Conservation (phyloP, 495 filamentous ascomycete genomes). For the Xylaria bambusicola region DNA sequence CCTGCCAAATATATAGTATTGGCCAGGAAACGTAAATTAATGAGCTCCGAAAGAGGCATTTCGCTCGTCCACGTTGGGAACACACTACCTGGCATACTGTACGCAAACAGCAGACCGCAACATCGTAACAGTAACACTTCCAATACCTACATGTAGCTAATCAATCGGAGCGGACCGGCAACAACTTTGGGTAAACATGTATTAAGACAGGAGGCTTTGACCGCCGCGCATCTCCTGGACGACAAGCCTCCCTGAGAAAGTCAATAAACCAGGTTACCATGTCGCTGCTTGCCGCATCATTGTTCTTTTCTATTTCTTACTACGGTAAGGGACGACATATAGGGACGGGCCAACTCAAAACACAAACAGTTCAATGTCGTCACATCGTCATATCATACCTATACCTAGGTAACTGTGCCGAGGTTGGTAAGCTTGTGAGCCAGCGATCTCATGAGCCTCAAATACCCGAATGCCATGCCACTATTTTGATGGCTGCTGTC, state of each 20-base stretch:
- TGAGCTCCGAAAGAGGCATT: background rate
- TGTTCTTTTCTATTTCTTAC: too few species aligned
- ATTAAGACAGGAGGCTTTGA: background rate
- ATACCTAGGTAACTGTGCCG: too few species aligned
- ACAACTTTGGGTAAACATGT: background rate
- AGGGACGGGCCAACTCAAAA: too few species aligned
- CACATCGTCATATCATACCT: background rate
- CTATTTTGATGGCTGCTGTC: constrained; percentile 2
- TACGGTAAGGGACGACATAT: too few species aligned
- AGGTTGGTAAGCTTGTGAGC: too few species aligned
- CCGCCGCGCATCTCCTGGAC: background rate
- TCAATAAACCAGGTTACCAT: constrained; percentile 9
- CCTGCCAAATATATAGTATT: constrained; percentile 14
- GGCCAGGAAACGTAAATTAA: constrained; percentile 18
- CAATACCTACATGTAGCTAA: background rate
- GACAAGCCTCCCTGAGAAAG: constrained; percentile 9
- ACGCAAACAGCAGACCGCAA: background rate
- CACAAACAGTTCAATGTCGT: background rate
- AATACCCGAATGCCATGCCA: background rate
- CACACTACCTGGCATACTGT: background rate
- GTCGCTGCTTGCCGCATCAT: background rate
- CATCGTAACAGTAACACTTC: background rate
- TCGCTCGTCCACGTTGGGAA: background rate
- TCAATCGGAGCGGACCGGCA: constrained; percentile 8
- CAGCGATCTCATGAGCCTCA: background rate